Evolutionary conservation across 2,329 filamentous ascomycete genomes (phyloP).

Genomic region (Fusarium sp.): DNA sequence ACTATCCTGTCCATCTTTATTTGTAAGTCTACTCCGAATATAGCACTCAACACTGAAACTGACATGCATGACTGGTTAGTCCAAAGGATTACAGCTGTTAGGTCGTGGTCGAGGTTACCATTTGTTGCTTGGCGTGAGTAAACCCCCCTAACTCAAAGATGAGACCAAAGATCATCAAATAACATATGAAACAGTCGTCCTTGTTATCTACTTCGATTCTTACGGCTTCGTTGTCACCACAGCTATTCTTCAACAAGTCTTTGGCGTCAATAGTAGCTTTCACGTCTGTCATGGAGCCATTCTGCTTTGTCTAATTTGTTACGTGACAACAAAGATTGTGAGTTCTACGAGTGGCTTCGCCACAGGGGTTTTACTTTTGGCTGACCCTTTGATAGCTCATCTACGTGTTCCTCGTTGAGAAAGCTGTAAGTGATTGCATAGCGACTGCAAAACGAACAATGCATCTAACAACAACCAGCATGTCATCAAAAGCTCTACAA

Average conservation of each 20-base stretch:
- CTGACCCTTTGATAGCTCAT: slow-evolving; percentile 60
- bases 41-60: not conserved
- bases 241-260: slow-evolving; percentile 69
- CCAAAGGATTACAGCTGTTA: slow-evolving; percentile 57
- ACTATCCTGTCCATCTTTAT: slow-evolving; percentile 57
- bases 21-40: slow-evolving; percentile 49
- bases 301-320: slow-evolving; percentile 72
- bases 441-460: no score
- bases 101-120: slow-evolving; percentile 59
- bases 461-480: slow-evolving; percentile 57
- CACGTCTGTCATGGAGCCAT: slow-evolving; percentile 71
- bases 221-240: slow-evolving; percentile 72
- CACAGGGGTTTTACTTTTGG: not conserved
- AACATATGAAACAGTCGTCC: slow-evolving; percentile 63
- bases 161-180: not conserved
- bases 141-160: not conserved
- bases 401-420: slow-evolving; percentile 77
- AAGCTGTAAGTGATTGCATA: slow-evolving; percentile 63
- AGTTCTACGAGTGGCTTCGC: not conserved
- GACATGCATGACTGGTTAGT: slow-evolving; percentile 48
- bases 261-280: slow-evolving; percentile 68
- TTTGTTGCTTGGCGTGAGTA: slow-evolving; percentile 62
- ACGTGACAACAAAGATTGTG: slow-evolving; percentile 73
- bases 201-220: slow-evolving; percentile 73
- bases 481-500: slow-evolving; percentile 69